These are phyloP conservation scores for Acacia confusa DNA, from an alignment of 306 rosid species.

Conservation along the genomic window DNA sequence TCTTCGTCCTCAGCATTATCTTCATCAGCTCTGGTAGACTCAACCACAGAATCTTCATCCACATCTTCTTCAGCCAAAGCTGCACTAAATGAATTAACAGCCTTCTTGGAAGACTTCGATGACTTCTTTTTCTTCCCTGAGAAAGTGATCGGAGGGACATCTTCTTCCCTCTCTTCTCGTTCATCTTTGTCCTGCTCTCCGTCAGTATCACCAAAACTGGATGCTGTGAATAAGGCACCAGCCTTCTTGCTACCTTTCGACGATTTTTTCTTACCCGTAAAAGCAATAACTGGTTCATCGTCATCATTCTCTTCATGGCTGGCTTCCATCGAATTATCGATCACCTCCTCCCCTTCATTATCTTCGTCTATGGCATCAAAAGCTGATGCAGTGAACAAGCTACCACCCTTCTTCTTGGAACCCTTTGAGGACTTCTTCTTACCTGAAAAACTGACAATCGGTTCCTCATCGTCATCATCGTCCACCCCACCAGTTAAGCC, in stretches of 20 bases:
- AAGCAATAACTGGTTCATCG: conserved; percentile 55
- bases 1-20: conserved; percentile 48
- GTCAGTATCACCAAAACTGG: conserved; percentile 49
- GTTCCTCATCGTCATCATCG: conserved; percentile 46
- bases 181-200: conserved; percentile 46
- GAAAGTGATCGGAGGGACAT: conserved; percentile 54
- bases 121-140: conserved; percentile 93
- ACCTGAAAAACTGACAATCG: conserved; percentile 48
- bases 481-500: conserved; percentile 33
- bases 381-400: conserved; percentile 49
- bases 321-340: conserved; percentile 38
- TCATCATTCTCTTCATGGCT: conserved; percentile 31
- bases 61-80: conserved; percentile 49
- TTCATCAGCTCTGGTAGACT: conserved; percentile 43
- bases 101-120: conserved; percentile 60
- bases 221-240: conserved; percentile 40
- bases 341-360: conserved; percentile 47
- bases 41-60: conserved; percentile 42
- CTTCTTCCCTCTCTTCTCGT: conserved; percentile 46
- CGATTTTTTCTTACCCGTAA: conserved; percentile 77
- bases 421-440: conserved; percentile 67
- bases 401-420: conserved; percentile 51
- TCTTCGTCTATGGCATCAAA: conserved; percentile 62
- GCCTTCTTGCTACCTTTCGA: conserved; percentile 61
- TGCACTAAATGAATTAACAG: conserved; percentile 41